Evolutionary conservation across 2,329 filamentous ascomycete genomes (phyloP).

Genomic region (Chrysoporthe puriensis): DNA sequence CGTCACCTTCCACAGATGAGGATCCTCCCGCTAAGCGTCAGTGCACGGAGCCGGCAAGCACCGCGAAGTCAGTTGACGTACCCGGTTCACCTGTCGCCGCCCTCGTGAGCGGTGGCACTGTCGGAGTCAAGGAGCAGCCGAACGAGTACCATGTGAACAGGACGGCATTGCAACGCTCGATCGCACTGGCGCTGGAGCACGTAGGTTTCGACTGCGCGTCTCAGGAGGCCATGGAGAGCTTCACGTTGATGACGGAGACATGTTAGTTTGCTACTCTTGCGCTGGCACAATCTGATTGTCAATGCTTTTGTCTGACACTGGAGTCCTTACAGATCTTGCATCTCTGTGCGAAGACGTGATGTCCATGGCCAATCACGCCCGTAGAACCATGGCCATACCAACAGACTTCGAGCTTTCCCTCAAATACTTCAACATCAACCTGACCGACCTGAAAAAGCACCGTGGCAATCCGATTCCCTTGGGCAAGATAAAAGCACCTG

Average conservation of each 20-base stretch:
- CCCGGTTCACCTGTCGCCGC: background rate
- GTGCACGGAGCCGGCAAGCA: slow-evolving; percentile 30
- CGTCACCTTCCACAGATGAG: slow-evolving; percentile 37
- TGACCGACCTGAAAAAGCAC: slow-evolving; percentile 58
- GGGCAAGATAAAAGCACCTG: slow-evolving; percentile 43
- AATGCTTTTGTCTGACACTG: slow-evolving; percentile 2
- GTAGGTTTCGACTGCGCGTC: slow-evolving; percentile 62
- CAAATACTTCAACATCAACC: slow-evolving; percentile 54
- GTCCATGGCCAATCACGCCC: slow-evolving; percentile 50
- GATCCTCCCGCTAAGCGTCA: slow-evolving; percentile 39
- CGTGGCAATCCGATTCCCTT: slow-evolving; percentile 55
- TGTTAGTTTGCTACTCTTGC: slow-evolving; percentile 48
- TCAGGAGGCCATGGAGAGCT: slow-evolving; percentile 61
- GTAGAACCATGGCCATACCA: slow-evolving; percentile 58
- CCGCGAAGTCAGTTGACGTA: slow-evolving; percentile 24
- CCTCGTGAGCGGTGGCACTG: slow-evolving; percentile 14
- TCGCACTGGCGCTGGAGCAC: slow-evolving; percentile 58
- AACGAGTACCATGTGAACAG: slow-evolving; percentile 40
- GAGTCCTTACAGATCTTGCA: slow-evolving; percentile 47
- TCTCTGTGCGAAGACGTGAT: slow-evolving; percentile 54
- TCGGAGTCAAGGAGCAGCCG: slow-evolving; percentile 22
- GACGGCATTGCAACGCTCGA: slow-evolving; percentile 55
- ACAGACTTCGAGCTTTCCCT: slow-evolving; percentile 61
- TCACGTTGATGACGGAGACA: slow-evolving; percentile 58
- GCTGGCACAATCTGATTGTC: background rate